Evolutionary conservation across 768 basidiomycete species (phyloP).

Genomic region (Termitomyces eurrhizus): DNA sequence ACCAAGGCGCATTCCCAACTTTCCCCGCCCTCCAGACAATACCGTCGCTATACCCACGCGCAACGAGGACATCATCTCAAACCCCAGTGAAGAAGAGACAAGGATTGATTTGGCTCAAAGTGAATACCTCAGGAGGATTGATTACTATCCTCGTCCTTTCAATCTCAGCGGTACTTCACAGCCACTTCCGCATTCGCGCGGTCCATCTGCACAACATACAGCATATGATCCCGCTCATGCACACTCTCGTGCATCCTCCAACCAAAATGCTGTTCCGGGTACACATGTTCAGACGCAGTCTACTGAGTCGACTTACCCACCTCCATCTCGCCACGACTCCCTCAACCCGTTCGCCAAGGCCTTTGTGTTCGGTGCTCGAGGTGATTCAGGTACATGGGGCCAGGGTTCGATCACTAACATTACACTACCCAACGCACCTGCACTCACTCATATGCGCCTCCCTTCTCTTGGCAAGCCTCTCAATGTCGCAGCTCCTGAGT

Average conservation of each 20-base stretch:
- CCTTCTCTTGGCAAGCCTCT: slow-evolving; percentile 63
- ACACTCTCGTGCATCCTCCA: slow-evolving; percentile 57
- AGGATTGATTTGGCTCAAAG: slow-evolving; percentile 24
- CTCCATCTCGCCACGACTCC: slow-evolving; percentile 29
- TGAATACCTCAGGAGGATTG: slow-evolving; percentile 41
- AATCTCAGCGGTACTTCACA: slow-evolving; percentile 39
- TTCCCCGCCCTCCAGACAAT: slow-evolving; percentile 70
- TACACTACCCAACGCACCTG: slow-evolving; percentile 31
- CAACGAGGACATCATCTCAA: slow-evolving; percentile 70
- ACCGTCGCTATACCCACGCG: slow-evolving; percentile 34
- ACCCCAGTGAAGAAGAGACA: slow-evolving; percentile 76
- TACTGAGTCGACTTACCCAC: slow-evolving; percentile 17
- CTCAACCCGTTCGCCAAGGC: slow-evolving; percentile 83
- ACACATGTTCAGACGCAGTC: slow-evolving; percentile 22
- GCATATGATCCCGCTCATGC: slow-evolving; percentile 56
- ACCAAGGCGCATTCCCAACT: slow-evolving; percentile 72
- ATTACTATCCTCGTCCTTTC: slow-evolving; percentile 45
- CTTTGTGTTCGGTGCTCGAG: slow-evolving; percentile 66
- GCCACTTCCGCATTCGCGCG: slow-evolving; percentile 64
- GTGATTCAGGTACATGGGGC: slow-evolving; percentile 26
- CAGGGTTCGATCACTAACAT: slow-evolving; percentile 30
- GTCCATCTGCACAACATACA: slow-evolving; percentile 57
- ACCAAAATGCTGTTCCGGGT: slow-evolving; percentile 17
- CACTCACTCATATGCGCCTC: slow-evolving; percentile 36
- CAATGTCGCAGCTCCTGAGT: slow-evolving; percentile 76